Percentiles rank a stretch among this genome's conserved stretches.
phyloP scores from a whole-genome alignment of 805 yeast genomes.

The Candida broadrunensis region DNA sequence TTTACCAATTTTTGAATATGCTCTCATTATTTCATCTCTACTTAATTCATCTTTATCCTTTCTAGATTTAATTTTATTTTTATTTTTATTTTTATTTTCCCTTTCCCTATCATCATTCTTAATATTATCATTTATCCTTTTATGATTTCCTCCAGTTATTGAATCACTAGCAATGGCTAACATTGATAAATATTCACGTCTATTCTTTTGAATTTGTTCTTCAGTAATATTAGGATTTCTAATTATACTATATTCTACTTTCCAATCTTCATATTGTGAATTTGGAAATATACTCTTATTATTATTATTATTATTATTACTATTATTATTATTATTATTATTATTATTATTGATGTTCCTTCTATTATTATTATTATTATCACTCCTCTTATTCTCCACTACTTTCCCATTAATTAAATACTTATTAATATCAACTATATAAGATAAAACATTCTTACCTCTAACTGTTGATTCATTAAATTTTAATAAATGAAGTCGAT shows the following conservation, averaged over 20 bases:
- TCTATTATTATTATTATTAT: too few species aligned
- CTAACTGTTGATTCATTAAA: not conserved
- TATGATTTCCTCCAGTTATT: not conserved
- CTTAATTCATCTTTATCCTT: not conserved
- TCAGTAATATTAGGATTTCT: constrained; percentile 4
- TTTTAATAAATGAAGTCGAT: constrained; percentile 8
- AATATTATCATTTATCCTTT: too few species aligned
- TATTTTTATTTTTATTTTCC: not conserved
- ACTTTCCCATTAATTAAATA: constrained; percentile 15
- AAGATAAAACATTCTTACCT: constrained; percentile 15
- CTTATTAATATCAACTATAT: constrained; percentile 17
- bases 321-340: too few species aligned
- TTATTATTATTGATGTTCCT: not conserved
- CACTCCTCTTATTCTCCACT: not conserved
- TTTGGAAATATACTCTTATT: constrained; percentile 12
- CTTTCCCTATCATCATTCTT: not conserved
- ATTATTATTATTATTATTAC: not conserved
- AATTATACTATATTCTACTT: constrained; percentile 14
- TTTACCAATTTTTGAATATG: constrained; percentile 24
- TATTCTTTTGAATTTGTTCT: not conserved
- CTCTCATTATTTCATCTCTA: constrained; percentile 13
- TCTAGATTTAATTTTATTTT: too few species aligned
- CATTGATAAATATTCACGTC: constrained; percentile 5
- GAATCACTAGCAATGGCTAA: constrained; percentile 5
- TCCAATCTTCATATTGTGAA: constrained; percentile 15